Evolutionary conservation across 345 rosid species (phyloP), one percentile per base, ranked within the genome.

Genomic region (Syzygium aromaticum): DNA sequence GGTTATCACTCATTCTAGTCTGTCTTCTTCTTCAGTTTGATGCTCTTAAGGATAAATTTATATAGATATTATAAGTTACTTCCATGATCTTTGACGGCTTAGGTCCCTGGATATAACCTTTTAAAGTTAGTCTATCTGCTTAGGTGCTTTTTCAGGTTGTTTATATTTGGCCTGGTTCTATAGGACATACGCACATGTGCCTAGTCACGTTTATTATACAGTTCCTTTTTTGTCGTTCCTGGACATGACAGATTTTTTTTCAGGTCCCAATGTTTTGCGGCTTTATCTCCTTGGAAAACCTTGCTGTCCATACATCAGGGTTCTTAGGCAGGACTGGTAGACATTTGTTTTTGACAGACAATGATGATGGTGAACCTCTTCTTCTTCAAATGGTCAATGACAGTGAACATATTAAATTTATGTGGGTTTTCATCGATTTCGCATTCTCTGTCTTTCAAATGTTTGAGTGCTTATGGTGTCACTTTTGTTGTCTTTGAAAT

Each of bases 231-330:
- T 38, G 46, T 19, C 11, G 4, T 33, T 38, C 82, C 19, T 40
- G 82, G 49, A 73, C 7, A 7, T 64, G 38, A 28, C 40, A 86
- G 86, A 52, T 57, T 83, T 80, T 7, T 59, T 82, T 88, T 83
- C 88, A 97, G 99, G 96, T 95, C 46, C 99, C 99, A 51, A 52
- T 92, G 61, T 92, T 93, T 90, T 91, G 94, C 90, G 99, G 99
- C 85, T 90, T 90, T 86, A 87, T 87, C 89, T 86, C 94, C 40
- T 86, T 96, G 90, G 99, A 97, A 91, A 96, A 88, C 14, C 57
- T 90, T 84, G 97, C 96, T 57, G 89, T 90, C 88, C 94, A 87
- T 67, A 46, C 91, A 77, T 93, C 98, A 7, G 88, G 98, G 94
- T 88, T 90, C 88, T 91, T 97, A 87, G 97, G 99, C 87, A 96